phyloP scores from a whole-genome alignment of 164 flowering plant genomes.

The Chimonanthus salicifolius region DNA sequence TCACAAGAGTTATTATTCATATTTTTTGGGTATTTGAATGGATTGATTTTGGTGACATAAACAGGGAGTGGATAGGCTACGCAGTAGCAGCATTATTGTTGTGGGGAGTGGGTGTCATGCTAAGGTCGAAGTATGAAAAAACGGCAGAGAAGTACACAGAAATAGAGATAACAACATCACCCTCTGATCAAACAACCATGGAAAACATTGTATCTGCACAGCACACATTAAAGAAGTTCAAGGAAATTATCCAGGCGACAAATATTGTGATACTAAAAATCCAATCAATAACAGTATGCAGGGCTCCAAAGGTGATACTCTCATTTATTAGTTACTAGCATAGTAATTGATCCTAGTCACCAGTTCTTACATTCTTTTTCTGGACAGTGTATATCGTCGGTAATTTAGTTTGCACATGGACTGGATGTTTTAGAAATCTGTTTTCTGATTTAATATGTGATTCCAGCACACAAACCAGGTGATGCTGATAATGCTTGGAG shows the following conservation, averaged over 20 bases:
- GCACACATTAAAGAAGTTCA: constrained; percentile 43
- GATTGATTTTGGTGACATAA: background rate
- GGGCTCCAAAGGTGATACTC: constrained; percentile 53
- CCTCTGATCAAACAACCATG: constrained; percentile 60
- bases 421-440: background rate
- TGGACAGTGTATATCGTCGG: too few species aligned
- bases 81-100: constrained; percentile 47
- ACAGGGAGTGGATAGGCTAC: constrained; percentile 81
- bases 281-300: constrained; percentile 45
- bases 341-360: background rate
- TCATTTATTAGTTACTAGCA: background rate
- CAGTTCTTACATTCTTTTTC: background rate
- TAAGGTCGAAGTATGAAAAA: constrained; percentile 30
- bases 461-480: constrained; percentile 67
- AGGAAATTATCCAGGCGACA: constrained; percentile 40
- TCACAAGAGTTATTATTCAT: background rate
- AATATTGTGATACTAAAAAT: constrained; percentile 62
- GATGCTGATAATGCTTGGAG: constrained; percentile 37
- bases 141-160: constrained; percentile 26
- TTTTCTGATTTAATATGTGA: background rate
- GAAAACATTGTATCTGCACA: constrained; percentile 83
- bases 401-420: background rate
- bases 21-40: background rate
- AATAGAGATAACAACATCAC: constrained; percentile 42
- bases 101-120: constrained; percentile 44